Evolutionary conservation across 2,329 filamentous ascomycete genomes (phyloP), one percentile per base, ranked within the genome.

Genomic region (Hypoxylon sp.): DNA sequence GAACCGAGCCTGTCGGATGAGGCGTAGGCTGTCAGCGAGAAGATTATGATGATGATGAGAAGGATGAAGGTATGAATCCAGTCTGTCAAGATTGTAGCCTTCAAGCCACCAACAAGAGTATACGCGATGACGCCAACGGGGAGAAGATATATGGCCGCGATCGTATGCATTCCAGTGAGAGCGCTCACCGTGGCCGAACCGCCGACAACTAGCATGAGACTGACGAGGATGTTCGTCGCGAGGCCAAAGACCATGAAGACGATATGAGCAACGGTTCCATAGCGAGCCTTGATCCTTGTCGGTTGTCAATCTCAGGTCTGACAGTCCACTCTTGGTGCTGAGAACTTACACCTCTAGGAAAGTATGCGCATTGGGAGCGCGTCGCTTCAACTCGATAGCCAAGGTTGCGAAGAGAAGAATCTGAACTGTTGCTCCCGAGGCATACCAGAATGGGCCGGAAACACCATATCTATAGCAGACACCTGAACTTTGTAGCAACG

Each of bases 391-490:
- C 77, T 96, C 93, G 71, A 97, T 97, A 28, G 93, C 93, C 26
- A 97, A 85, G 0, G 93, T 96, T 1, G 94, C 93, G 73, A 97
- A 97, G 1, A 97, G 83, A 26, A 97, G 84, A 71, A 97, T 94
- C 76, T 96, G 93, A 4, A 96, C 92, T 0, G 91, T 93, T 9
- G 92, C 93, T n/a, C 90, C 87, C 1, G 82, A 85, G 0, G 86
- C 87, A 73, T 70, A 65, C 65, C 84, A 87, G 46, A 85, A 84
- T 8, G 81, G 80, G 12, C 87, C 88, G 0, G 85, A 84, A 38
- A 91, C 84, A 11, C 89, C 91, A 74, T 95, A 95, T 67, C 87
- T 83, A 78, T 97, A 97, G 66, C 92, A 92, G 16, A 97, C 91
- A n/a, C 89, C 87, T 0, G 91, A 90, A 1, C 88, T 91, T 74